These are phyloP conservation scores for Rhizomucor pusillus DNA, from an alignment of 371 early-diverging fungal species.

Conservation along the genomic window DNA sequence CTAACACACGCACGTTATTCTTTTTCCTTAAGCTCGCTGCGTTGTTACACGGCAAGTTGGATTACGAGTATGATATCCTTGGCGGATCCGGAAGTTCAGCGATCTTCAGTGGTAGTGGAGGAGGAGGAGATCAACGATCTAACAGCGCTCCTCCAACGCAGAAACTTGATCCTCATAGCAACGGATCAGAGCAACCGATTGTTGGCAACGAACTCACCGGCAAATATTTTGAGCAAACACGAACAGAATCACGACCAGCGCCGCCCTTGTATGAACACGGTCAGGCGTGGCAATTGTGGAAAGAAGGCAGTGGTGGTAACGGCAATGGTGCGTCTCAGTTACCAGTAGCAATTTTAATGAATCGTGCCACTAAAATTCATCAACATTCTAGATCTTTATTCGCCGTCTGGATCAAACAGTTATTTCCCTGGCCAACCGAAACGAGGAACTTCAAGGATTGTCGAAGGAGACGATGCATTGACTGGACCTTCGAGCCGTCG, in stretches of 20 bases:
- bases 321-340: slow-evolving; percentile 2
- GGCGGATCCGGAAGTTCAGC: slow-evolving; percentile 11
- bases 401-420: background rate
- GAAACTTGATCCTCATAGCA: slow-evolving; percentile 14
- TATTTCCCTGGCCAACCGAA: slow-evolving; percentile 6
- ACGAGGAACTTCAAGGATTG: slow-evolving; percentile 12
- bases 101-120: slow-evolving; percentile 16
- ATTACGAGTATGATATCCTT: slow-evolving; percentile 37
- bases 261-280: slow-evolving; percentile 8
- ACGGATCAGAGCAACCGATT: slow-evolving; percentile 1
- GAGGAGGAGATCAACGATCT: slow-evolving; percentile 28
- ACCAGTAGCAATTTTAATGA: no score
- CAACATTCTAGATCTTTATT: background rate
- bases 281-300: slow-evolving; percentile 37
- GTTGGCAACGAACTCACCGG: slow-evolving; percentile 3
- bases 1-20: background rate
- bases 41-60: slow-evolving; percentile 41
- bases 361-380: slow-evolving; percentile 5
- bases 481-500: slow-evolving; percentile 9
- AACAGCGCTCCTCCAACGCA: slow-evolving; percentile 38
- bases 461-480: background rate
- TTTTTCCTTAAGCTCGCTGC: slow-evolving; percentile 30
- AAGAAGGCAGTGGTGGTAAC: slow-evolving; percentile 17
- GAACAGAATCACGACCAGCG: slow-evolving; percentile 7
- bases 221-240: slow-evolving; percentile 11